phyloP scores from a whole-genome alignment of 2,329 filamentous ascomycete species.

The Sphaerulina populicola region DNA sequence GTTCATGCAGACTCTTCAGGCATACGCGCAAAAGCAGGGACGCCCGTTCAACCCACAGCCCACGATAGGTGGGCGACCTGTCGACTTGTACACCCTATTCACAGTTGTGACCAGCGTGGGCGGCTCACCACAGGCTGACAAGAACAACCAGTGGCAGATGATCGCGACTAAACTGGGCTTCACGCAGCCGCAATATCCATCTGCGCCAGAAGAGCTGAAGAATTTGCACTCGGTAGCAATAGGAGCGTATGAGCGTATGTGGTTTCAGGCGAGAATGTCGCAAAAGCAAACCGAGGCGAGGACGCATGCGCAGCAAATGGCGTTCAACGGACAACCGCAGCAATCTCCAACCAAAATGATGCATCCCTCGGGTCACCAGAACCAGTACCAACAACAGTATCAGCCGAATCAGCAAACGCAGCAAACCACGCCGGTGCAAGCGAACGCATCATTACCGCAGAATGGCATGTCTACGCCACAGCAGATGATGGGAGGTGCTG shows the following conservation, averaged over 20 bases:
- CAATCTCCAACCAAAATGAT: slow-evolving; percentile 32
- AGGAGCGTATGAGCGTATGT: slow-evolving; percentile 65
- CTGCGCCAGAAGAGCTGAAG: slow-evolving; percentile 60
- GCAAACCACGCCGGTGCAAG: slow-evolving; percentile 39
- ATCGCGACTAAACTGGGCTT: slow-evolving; percentile 52
- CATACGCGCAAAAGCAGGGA: slow-evolving; percentile 68
- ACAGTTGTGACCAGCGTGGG: slow-evolving; percentile 66
- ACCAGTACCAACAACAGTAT: slow-evolving; percentile 25
- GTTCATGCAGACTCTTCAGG: slow-evolving; percentile 60
- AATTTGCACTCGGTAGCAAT: slow-evolving; percentile 69
- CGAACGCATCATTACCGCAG: slow-evolving; percentile 41
- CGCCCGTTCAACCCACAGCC: slow-evolving; percentile 69
- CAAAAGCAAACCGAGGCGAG: slow-evolving; percentile 32
- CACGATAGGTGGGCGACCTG: slow-evolving; percentile 60
- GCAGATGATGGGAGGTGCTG: slow-evolving; percentile 31
- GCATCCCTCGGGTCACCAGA: slow-evolving; percentile 22
- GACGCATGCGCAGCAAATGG: slow-evolving; percentile 35
- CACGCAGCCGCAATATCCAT: slow-evolving; percentile 43
- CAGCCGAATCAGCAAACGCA: slow-evolving; percentile 25
- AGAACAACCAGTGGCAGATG: slow-evolving; percentile 62
- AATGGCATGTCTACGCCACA: slow-evolving; percentile 44
- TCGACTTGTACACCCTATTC: slow-evolving; percentile 72
- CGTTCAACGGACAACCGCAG: slow-evolving; percentile 28
- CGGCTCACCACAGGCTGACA: slow-evolving; percentile 65
- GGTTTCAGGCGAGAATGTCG: slow-evolving; percentile 46